Conservation (phyloP, 768 basidiomycete genomes). For the Pholiota conissans region DNA sequence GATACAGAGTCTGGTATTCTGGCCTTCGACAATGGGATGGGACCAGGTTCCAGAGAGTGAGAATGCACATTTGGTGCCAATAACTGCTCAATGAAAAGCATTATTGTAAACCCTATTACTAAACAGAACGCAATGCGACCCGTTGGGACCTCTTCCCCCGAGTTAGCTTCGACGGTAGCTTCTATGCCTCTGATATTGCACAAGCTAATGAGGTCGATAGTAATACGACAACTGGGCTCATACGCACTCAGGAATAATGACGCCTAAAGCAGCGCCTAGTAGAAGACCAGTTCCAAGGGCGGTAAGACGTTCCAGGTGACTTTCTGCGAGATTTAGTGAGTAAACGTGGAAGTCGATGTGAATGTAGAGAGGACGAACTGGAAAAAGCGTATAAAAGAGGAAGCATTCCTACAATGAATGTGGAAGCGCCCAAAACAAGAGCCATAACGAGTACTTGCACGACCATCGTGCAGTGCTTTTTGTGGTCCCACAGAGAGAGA, state of each 20-base stretch:
- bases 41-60: slow-evolving; percentile 18
- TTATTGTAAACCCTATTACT: slow-evolving; percentile 59
- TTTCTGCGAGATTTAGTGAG: slow-evolving; percentile 25
- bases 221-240: not conserved
- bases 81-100: slow-evolving; percentile 71
- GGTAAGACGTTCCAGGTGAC: slow-evolving; percentile 41
- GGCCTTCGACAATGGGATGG: slow-evolving; percentile 12
- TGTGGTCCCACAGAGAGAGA: not conserved
- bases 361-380: slow-evolving; percentile 40
- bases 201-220: not conserved
- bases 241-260: slow-evolving; percentile 92
- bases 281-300: slow-evolving; percentile 81
- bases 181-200: slow-evolving; percentile 65
- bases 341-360: slow-evolving; percentile 8
- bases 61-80: slow-evolving; percentile 50
- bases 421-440: slow-evolving; percentile 55
- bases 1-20: slow-evolving; percentile 10
- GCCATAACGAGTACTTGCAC: slow-evolving; percentile 55
- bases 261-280: slow-evolving; percentile 85
- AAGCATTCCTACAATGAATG: slow-evolving; percentile 70
- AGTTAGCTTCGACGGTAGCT: slow-evolving; percentile 41
- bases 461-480: slow-evolving; percentile 29
- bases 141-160: slow-evolving; percentile 41
- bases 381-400: slow-evolving; percentile 77
- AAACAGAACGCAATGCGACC: slow-evolving; percentile 62